Evolutionary conservation across 768 basidiomycete genomes (phyloP).

Genomic region (Rossbeevera mucosa): DNA sequence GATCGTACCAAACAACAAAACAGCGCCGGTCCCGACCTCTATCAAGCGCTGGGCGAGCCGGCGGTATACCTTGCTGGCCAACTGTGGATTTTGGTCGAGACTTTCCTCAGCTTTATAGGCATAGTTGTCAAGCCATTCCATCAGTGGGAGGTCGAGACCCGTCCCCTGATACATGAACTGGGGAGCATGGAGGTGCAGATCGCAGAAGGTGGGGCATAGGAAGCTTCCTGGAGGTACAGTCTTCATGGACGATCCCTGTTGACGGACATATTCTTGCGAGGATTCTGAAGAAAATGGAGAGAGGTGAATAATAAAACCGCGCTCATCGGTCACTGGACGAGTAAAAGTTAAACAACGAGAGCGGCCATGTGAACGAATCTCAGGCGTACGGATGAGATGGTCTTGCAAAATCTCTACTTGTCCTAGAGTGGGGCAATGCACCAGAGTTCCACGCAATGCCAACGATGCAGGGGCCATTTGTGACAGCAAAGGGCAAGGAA

Average conservation of each 20-base stretch:
- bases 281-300: conserved; percentile 33
- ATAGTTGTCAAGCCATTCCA: conserved; percentile 81
- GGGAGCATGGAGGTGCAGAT: conserved; percentile 84
- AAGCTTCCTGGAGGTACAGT: conserved; percentile 54
- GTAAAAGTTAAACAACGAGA: conserved; percentile 1
- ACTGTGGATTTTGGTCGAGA: conserved; percentile 54
- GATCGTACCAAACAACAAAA: conserved; percentile 81
- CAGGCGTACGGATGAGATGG: conserved; percentile 45
- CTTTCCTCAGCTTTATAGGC: conserved; percentile 78
- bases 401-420: conserved; percentile 52
- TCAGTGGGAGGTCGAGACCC: conserved; percentile 77
- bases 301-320: conserved; percentile 51
- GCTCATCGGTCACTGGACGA: conserved; percentile 28
- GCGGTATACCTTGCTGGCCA: conserved; percentile 66
- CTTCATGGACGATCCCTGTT: conserved; percentile 15
- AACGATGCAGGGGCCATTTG: conserved; percentile 5
- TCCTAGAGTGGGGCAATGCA: conserved; percentile 52
- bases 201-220: conserved; percentile 74
- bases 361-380: not conserved
- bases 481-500: not conserved
- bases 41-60: conserved; percentile 62
- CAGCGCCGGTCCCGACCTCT: conserved; percentile 73
- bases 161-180: conserved; percentile 88
- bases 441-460: conserved; percentile 48
- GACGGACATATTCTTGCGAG: conserved; percentile 34